These are phyloP conservation scores for Pseudogymnoascus sp. DNA, from an alignment of 2,329 filamentous ascomycete genomes.

Conservation along the genomic window DNA sequence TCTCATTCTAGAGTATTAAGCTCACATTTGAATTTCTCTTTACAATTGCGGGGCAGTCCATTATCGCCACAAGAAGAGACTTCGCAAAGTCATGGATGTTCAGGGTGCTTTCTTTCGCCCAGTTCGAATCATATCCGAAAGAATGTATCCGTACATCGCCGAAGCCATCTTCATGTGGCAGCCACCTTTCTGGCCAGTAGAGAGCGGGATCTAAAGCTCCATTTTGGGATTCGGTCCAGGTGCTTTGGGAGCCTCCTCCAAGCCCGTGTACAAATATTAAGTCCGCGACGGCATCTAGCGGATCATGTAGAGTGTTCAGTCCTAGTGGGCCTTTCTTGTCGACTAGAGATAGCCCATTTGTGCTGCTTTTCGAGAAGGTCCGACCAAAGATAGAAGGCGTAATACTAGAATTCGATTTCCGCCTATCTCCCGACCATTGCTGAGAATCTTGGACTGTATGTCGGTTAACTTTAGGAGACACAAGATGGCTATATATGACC, in stretches of 20 bases:
- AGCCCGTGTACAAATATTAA: conserved; percentile 34
- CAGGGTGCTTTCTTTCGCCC: conserved; percentile 13
- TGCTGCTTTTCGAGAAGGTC: not conserved
- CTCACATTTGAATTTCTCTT: not conserved
- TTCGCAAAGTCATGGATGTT: conserved; percentile 14
- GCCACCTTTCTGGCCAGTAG: conserved; percentile 31
- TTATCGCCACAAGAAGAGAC: conserved; percentile 24
- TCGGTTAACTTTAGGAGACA: not conserved
- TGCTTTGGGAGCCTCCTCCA: conserved; percentile 29
- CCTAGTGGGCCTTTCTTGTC: not conserved
- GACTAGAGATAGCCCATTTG: not conserved
- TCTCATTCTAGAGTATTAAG: conserved; percentile 8
- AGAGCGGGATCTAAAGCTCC: not conserved
- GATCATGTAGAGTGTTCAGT: not conserved
- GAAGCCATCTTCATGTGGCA: conserved; percentile 27
- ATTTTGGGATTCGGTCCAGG: conserved; percentile 26
- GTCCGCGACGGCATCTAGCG: conserved; percentile 18
- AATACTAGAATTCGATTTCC: not conserved
- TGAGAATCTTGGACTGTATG: not conserved
- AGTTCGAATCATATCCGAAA: conserved; percentile 17
- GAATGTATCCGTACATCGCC: conserved; percentile 27
- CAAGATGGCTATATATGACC: not conserved
- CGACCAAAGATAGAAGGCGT: not conserved
- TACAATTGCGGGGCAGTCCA: conserved; percentile 10
- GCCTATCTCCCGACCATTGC: not conserved